phyloP scores from a whole-genome alignment of 805 yeast species.

The Starmerella apis region DNA sequence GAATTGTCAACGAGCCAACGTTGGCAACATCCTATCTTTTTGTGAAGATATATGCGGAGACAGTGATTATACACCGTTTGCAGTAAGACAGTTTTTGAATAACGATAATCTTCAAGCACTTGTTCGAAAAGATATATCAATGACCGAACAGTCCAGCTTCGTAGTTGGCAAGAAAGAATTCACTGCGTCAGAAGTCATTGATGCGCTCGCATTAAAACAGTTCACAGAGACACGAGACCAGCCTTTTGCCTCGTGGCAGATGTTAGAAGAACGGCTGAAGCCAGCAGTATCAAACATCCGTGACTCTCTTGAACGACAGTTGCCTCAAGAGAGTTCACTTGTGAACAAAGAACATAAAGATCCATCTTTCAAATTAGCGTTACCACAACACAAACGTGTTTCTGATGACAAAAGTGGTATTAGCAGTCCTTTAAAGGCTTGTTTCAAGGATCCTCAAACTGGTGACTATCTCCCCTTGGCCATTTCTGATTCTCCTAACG shows the following conservation, averaged over 20 bases:
- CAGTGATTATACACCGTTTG: neutral
- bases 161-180: neutral
- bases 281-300: conserved; percentile 1
- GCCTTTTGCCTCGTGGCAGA: neutral
- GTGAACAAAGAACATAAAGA: neutral
- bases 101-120: too few relatives aligned
- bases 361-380: neutral
- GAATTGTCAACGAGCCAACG: neutral
- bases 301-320: neutral
- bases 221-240: neutral
- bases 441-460: neutral
- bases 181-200: neutral
- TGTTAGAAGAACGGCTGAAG: neutral
- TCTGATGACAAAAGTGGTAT: neutral
- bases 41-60: neutral
- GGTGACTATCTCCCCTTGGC: neutral
- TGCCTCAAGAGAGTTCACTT: neutral
- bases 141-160: neutral
- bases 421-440: neutral
- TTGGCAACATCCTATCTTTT: neutral
- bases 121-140: neutral
- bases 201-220: neutral
- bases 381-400: neutral
- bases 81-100: neutral
- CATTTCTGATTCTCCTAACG: too few relatives aligned